Evolutionary conservation across 1,284 basidiomycete genomes (phyloP), one percentile per base, ranked within the genome.

Genomic region (Apiotrichum gamsii): DNA sequence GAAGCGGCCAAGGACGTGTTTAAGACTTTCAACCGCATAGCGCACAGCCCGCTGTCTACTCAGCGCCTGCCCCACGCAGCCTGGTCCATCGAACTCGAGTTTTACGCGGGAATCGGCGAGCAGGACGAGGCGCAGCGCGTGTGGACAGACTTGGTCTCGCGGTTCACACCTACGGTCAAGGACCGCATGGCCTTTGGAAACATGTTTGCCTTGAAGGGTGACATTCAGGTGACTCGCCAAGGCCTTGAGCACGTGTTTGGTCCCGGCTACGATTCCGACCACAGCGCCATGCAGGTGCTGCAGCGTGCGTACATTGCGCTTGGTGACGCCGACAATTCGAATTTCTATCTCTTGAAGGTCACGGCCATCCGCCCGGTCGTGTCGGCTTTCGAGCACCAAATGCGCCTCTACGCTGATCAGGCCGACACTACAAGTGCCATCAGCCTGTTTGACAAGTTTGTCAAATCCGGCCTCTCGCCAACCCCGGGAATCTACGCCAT

Each of bases 401-500:
- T 89, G 20, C 74, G 80, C 44, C 75, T 76, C 32, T 82, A 85
- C 58, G 79, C 82, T 11, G 64, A 72, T 39, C 76, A 76, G 14
- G 80, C 77, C 23, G 82, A 87, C 50, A 54, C 83, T 14, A 69
- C 77, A 13, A 72, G 78, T 8, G 77, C 85, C n/a, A 69, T 77
- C 5, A 58, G 70, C 5, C 66, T 87, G 5, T 76, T 90, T 51
- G 72, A 82, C 23, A 77, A 82, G 59, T 84, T 93, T 80, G 76
- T 78, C 28, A 57, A 63, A 1, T 67, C 74, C 3, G 74, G 77
- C 3, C 52, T 83, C 15, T 41, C 59, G 28, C 83, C 83, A 0
- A 76, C 79, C 45, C 61, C 59, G 5, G 72, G 77, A 42, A 76
- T 81, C 9, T 94, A 86, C 68, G 85, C 82, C 20, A 79, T 51